Evolutionary conservation across 805 yeast genomes (phyloP).

Genomic region (Brettanomyces custersianus): DNA sequence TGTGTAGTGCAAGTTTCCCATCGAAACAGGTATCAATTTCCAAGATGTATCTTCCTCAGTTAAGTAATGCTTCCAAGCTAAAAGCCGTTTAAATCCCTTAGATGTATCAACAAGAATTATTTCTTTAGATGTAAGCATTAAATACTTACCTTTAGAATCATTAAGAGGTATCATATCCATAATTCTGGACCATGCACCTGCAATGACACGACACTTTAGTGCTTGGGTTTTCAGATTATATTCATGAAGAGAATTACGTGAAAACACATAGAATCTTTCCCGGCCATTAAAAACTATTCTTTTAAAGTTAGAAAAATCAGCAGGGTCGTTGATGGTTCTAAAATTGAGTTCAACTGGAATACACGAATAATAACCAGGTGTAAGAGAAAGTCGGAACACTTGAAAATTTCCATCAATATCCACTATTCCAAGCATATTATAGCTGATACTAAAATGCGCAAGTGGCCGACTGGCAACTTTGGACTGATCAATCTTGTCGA

Average conservation of each 20-base stretch:
- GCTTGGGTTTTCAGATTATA: constrained; percentile 23
- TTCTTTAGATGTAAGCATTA: constrained; percentile 61
- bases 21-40: constrained; percentile 23
- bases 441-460: constrained; percentile 26
- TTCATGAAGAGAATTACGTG: constrained; percentile 35
- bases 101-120: constrained; percentile 40
- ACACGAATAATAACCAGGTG: constrained; percentile 1
- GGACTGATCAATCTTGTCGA: background rate
- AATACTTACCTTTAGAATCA: constrained; percentile 26
- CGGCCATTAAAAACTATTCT: constrained; percentile 36
- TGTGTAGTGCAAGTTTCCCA: constrained; percentile 6
- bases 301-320: constrained; percentile 50
- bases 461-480: constrained; percentile 18
- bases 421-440: constrained; percentile 17
- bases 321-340: constrained; percentile 30
- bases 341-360: constrained; percentile 4
- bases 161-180: constrained; percentile 30
- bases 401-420: constrained; percentile 49
- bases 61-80: constrained; percentile 70
- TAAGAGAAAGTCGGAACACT: constrained; percentile 18
- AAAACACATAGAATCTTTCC: constrained; percentile 25
- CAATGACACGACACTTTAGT: constrained; percentile 31
- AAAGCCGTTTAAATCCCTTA: constrained; percentile 31
- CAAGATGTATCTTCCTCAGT: constrained; percentile 47
- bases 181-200: constrained; percentile 45